phyloP scores from a whole-genome alignment of 192 early-diverging fungal genomes.

The Backusella liffmaniae region DNA sequence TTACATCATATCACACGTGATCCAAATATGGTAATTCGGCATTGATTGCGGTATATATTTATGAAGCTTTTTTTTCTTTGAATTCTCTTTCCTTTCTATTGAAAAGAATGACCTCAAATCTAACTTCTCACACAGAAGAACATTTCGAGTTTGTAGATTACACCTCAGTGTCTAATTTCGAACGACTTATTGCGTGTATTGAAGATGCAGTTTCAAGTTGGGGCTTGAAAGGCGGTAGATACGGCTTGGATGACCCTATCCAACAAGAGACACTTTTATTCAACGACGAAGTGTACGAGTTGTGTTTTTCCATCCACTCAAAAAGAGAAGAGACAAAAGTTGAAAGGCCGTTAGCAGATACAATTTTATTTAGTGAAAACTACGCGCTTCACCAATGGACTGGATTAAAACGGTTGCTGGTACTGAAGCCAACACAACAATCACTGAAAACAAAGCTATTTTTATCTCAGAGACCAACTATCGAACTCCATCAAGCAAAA shows the following conservation, averaged over 20 bases:
- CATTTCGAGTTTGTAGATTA: conserved; percentile 76
- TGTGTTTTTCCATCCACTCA: conserved; percentile 44
- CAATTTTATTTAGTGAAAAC: conserved; percentile 41
- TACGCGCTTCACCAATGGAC: conserved; percentile 75
- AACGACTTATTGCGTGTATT: conserved; percentile 59
- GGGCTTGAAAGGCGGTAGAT: conserved; percentile 53
- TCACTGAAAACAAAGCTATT: conserved; percentile 24
- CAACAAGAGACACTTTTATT: conserved; percentile 34
- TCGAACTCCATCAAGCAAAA: conserved; percentile 63
- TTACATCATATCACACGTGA: neutral
- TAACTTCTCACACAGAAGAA: conserved; percentile 47
- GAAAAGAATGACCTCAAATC: neutral
- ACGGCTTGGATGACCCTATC: conserved; percentile 35
- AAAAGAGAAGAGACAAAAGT: conserved; percentile 26
- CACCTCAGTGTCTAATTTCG: conserved; percentile 68
- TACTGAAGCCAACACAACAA: conserved; percentile 35
- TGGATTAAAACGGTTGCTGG: conserved; percentile 52
- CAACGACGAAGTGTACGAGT: conserved; percentile 32
- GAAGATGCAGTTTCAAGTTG: conserved; percentile 58
- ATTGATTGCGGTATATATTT: neutral
- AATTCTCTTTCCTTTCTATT: neutral
- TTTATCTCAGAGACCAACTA: conserved; percentile 31
- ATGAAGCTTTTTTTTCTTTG: neutral
- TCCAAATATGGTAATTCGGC: neutral
- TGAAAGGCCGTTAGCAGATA: conserved; percentile 25